Percentiles rank a stretch among this genome's conserved stretches.
Evolutionary conservation across 148 eudicot species (phyloP).

Genomic region (Fagopyrum esculentum): DNA sequence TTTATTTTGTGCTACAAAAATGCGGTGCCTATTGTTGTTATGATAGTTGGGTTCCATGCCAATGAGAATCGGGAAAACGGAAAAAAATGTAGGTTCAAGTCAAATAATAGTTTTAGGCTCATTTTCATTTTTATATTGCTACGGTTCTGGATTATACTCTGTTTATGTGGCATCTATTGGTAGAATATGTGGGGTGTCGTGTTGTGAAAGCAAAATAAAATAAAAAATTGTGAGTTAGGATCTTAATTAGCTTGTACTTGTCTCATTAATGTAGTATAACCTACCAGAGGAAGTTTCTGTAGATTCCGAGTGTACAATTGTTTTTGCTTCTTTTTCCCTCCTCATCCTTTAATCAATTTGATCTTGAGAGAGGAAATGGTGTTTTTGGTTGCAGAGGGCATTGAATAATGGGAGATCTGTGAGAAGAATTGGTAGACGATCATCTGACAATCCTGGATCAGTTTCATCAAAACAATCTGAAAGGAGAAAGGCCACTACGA

Average conservation of each 20-base stretch:
- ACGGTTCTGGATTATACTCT: background rate
- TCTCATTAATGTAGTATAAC: background rate
- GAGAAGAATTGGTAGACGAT: conserved; percentile 6
- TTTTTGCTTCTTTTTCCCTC: background rate
- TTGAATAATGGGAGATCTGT: conserved; percentile 9
- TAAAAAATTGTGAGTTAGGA: background rate
- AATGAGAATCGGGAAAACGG: background rate
- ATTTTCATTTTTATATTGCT: background rate
- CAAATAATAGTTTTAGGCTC: background rate
- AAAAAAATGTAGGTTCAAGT: background rate
- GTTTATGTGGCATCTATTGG: background rate
- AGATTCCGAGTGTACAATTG: background rate
- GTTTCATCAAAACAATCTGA: conserved; percentile 11
- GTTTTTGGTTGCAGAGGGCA: conserved; percentile 1
- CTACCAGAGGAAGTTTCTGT: background rate
- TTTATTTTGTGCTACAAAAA: too few species aligned
- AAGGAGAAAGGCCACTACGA: background rate
- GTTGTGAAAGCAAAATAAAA: background rate
- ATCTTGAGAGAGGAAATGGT: background rate
- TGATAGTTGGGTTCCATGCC: background rate
- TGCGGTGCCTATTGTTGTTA: background rate
- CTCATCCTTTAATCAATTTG: background rate
- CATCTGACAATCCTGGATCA: background rate
- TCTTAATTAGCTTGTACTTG: background rate
- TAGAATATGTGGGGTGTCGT: background rate